phyloP scores from a whole-genome alignment of 441 rosid species.

The Dalechampia spathulata region DNA sequence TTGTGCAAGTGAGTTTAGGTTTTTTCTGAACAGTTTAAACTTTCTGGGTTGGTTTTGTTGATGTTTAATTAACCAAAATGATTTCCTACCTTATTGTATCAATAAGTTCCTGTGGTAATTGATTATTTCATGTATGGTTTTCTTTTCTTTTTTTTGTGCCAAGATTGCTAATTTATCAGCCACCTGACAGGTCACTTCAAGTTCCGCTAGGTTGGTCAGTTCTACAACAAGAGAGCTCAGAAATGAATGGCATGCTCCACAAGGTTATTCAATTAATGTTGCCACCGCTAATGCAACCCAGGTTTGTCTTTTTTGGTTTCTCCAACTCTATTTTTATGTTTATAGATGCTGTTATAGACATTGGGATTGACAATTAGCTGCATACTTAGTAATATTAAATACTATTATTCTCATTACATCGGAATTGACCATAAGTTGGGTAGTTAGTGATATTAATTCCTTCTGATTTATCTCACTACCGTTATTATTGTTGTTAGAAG shows the following conservation, averaged over 20 bases:
- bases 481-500: background rate
- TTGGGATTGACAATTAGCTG: background rate
- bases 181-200: constrained; percentile 71
- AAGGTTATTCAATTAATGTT: constrained; percentile 84
- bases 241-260: constrained; percentile 82
- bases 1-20: constrained; percentile 63
- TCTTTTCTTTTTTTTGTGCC: background rate
- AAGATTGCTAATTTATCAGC: constrained; percentile 10
- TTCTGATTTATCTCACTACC: no score
- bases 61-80: background rate
- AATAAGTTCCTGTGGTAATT: background rate
- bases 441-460: no score
- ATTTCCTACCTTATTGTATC: background rate
- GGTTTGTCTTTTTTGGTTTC: constrained; percentile 35
- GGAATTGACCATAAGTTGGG: no score
- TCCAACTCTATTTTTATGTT: background rate
- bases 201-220: constrained; percentile 83
- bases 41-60: background rate
- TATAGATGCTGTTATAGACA: no score
- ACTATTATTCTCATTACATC: no score
- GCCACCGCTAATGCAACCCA: constrained; percentile 98
- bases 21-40: background rate
- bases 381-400: background rate
- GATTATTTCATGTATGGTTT: background rate
- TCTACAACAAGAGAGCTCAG: constrained; percentile 70